These are phyloP conservation scores for Aspergillus brunneoviolaceus DNA, from an alignment of 2,329 filamentous ascomycete species.

Conservation along the genomic window DNA sequence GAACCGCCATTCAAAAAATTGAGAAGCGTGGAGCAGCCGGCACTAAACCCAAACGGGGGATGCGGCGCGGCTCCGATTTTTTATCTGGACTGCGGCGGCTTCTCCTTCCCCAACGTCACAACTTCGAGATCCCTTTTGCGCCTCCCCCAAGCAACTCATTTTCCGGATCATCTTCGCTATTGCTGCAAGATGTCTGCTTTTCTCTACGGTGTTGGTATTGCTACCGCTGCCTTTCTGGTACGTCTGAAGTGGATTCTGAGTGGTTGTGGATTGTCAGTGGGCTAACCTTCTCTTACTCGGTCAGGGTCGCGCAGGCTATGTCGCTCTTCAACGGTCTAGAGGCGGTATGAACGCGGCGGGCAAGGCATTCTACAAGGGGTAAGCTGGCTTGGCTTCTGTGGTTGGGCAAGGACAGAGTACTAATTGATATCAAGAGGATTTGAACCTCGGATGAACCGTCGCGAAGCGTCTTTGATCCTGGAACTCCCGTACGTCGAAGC, in stretches of 20 bases:
- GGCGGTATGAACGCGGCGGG: slow-evolving; percentile 70
- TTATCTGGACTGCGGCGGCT: slow-evolving; percentile 29
- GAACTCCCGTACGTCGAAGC: slow-evolving; percentile 70
- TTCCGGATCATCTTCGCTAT: neutral
- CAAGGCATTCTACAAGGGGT: slow-evolving; percentile 92
- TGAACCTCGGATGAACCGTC: slow-evolving; percentile 87
- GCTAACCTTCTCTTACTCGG: slow-evolving; percentile 7
- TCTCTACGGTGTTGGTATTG: slow-evolving; percentile 47
- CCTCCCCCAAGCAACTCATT: slow-evolving; percentile 4
- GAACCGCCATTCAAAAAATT: slow-evolving; percentile 22
- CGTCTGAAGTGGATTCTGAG: slow-evolving; percentile 33
- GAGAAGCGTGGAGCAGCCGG: slow-evolving; percentile 26
- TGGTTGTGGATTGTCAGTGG: neutral
- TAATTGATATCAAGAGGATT: slow-evolving; percentile 61
- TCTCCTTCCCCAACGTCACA: slow-evolving; percentile 17
- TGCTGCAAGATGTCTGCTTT: slow-evolving; percentile 43
- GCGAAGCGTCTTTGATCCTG: slow-evolving; percentile 86
- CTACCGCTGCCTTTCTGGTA: slow-evolving; percentile 75
- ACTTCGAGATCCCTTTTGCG: slow-evolving; percentile 14
- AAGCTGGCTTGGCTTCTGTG: slow-evolving; percentile 11
- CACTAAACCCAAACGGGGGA: slow-evolving; percentile 36
- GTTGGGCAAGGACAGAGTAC: neutral
- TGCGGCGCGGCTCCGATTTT: slow-evolving; percentile 37
- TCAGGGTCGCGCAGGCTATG: slow-evolving; percentile 86
- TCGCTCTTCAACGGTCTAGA: slow-evolving; percentile 80